Percentiles rank a stretch among this genome's conserved stretches.
Evolutionary conservation across 345 rosid genomes (phyloP).

Genomic region (rapeseed (Brassica napus)): DNA sequence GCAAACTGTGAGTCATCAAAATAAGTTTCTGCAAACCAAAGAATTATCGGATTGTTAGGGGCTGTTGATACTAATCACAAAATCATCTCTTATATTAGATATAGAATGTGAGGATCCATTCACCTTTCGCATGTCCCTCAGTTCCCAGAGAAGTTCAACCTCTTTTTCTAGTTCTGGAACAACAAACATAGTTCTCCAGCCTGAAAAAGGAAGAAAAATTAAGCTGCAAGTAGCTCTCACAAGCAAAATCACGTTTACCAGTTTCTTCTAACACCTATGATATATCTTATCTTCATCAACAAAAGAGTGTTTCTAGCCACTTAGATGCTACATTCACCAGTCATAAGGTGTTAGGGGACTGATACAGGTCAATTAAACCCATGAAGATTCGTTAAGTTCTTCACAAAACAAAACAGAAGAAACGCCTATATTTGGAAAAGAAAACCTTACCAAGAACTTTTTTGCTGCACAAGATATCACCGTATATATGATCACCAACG

Average conservation of each 20-base stretch:
- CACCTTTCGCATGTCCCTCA: constrained; percentile 81
- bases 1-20: constrained; percentile 77
- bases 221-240: constrained; percentile 11
- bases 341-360: not conserved
- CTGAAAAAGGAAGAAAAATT: constrained; percentile 40
- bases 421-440: constrained; percentile 1
- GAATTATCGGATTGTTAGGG: not conserved
- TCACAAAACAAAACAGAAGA: not conserved
- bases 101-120: constrained; percentile 17
- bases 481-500: constrained; percentile 98
- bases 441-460: constrained; percentile 74
- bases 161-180: constrained; percentile 97
- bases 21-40: constrained; percentile 64
- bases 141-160: constrained; percentile 81
- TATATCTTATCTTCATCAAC: not conserved
- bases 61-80: not conserved
- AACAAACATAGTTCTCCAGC: constrained; percentile 99
- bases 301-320: not conserved
- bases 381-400: not conserved
- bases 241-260: not conserved
- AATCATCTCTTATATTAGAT: not conserved
- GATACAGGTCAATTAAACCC: constrained; percentile 7
- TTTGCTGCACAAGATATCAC: constrained; percentile 96
- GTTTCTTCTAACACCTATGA: constrained; percentile 11
- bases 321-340: not conserved